Base-by-base conservation (phyloP, 352 stramenopile genomes). In the Phytophthora uliginosa region DNA sequence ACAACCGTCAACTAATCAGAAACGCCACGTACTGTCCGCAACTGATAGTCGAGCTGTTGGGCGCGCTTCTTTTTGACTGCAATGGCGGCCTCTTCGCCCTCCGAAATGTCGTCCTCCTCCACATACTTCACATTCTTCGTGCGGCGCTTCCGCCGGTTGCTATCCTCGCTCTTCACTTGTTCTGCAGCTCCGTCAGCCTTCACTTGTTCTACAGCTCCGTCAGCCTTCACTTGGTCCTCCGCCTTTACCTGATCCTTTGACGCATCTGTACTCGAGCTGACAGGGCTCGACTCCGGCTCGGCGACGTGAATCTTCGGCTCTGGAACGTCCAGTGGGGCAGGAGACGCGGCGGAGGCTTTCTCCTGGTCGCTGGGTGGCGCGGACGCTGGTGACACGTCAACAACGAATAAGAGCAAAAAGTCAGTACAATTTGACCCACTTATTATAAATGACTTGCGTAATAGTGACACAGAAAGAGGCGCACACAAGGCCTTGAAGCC, bases 31-130 rank as follows among this genome's bases (percentile, higher is more conserved):
- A 91, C 81, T 54, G 68, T 48, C 63, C 81, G 75, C 61, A 86
- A 57, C 42, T 96, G 87, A 28, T 92, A 93, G 63, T 96, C 89
- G 15, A 96, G 70, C 66, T 94, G 88, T 3, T 90, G 84, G n/a
- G 89, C 87, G 4, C 82, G 79, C 13, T 84, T 82, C 58, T 91
- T 91, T 59, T 94, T 95, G 42, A 95, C 84, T 17, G 63, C 77
- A 10, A 80, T 70, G 2, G 88, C 58, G 5, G 73, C 63, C 42
- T 91, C 74, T 65, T 96, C 89, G 52, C 74, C 84, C 50, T 96
- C 89, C 2, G 87, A 96, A 2, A 85, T 56, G 45, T 82, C 77
- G 59, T 92, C 89, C 0, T 95, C 88, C 28, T 93, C 82, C 45
- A 93, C 81, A 69, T 96, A 96, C 59, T 89, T 95, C 24, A 96